A percentile compares a stretch with the other conserved stretches of the same genome.
Conservation (phyloP, 345 rosid genomes). For the Pistacia vera region DNA sequence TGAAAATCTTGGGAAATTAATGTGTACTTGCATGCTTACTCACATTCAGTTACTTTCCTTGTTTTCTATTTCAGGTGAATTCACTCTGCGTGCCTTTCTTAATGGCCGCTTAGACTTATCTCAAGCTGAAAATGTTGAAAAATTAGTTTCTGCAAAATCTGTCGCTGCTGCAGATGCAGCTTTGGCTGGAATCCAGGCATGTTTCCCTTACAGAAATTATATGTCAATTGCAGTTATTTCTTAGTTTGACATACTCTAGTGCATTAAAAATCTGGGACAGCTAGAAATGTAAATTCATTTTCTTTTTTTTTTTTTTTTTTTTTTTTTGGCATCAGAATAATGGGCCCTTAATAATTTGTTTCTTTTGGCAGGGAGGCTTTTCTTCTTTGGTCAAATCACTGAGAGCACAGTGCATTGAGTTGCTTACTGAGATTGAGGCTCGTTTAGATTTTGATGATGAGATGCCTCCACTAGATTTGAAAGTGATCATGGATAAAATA, state of each 20-base stretch:
- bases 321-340: too few relatives aligned
- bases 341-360: slow-evolving; percentile 9
- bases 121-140: slow-evolving; percentile 88
- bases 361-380: slow-evolving; percentile 77
- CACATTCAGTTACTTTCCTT: neutral
- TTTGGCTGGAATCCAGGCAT: slow-evolving; percentile 88
- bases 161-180: slow-evolving; percentile 93
- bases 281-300: neutral
- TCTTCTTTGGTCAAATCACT: slow-evolving; percentile 76
- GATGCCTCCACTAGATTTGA: slow-evolving; percentile 77
- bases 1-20: too few relatives aligned
- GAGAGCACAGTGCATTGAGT: slow-evolving; percentile 78
- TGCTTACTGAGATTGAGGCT: slow-evolving; percentile 95
- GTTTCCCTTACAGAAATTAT: slow-evolving; percentile 9
- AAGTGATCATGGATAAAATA: slow-evolving; percentile 52
- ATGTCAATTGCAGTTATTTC: neutral
- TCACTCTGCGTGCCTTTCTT: slow-evolving; percentile 92
- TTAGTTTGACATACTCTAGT: neutral
- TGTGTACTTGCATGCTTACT: too few relatives aligned
- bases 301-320: too few relatives aligned
- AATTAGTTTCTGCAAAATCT: slow-evolving; percentile 80
- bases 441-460: slow-evolving; percentile 95
- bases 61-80: slow-evolving; percentile 62
- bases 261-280: neutral
- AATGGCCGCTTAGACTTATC: slow-evolving; percentile 96